phyloP scores from a whole-genome alignment of 2,329 filamentous ascomycete species.

The Aspergillus fijiensis region DNA sequence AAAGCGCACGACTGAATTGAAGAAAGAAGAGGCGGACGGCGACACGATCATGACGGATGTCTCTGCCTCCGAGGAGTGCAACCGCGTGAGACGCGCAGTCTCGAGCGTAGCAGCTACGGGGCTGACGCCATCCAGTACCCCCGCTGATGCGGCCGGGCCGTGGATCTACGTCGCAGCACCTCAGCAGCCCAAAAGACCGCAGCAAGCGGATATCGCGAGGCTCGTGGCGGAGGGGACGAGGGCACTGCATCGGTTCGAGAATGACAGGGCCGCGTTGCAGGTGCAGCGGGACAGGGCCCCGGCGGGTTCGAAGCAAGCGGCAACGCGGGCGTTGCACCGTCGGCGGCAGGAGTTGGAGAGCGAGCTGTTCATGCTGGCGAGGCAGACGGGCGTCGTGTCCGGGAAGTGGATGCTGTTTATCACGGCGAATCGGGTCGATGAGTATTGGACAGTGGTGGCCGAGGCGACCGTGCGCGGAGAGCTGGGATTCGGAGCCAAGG shows the following conservation, averaged over 20 bases:
- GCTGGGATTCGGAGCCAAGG: constrained; percentile 72
- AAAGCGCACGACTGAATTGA: neutral
- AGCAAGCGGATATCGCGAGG: constrained; percentile 42
- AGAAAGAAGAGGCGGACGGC: neutral
- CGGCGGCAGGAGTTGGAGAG: constrained; percentile 47
- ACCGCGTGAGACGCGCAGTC: neutral
- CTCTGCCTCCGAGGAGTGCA: neutral
- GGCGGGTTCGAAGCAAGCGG: constrained; percentile 32
- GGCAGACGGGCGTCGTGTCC: constrained; percentile 55
- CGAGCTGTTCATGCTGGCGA: constrained; percentile 63
- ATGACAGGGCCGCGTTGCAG: constrained; percentile 51
- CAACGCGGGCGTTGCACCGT: constrained; percentile 41
- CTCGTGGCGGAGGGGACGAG: constrained; percentile 57
- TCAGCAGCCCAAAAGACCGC: constrained; percentile 32
- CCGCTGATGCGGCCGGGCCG: constrained; percentile 45
- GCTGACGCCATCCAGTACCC: constrained; percentile 65
- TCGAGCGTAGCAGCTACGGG: constrained; percentile 52
- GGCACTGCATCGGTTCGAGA: constrained; percentile 53
- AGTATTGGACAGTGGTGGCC: constrained; percentile 61
- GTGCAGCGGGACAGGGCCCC: constrained; percentile 48
- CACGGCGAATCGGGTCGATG: constrained; percentile 23
- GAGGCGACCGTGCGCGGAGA: constrained; percentile 66
- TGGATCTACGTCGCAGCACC: constrained; percentile 78
- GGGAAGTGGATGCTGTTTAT: constrained; percentile 58
- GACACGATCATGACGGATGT: neutral